Base-by-base conservation (phyloP, 768 basidiomycete species). In the Rhodosporidiobolus odoratus region DNA sequence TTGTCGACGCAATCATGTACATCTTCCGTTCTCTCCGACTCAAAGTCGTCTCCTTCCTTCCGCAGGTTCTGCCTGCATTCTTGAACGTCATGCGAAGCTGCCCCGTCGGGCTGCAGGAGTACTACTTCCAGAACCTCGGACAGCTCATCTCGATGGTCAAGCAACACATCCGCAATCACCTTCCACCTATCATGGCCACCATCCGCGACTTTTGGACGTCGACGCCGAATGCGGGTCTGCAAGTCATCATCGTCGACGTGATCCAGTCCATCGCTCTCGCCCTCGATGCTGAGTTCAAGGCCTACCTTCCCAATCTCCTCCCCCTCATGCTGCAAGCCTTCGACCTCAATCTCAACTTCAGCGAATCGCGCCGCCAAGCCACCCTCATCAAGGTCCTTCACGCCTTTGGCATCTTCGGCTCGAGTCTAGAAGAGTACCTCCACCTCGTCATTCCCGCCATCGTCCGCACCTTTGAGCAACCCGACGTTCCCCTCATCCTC, bases 11-110 rank as follows among this genome's bases (percentile, higher is more conserved):
- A 2, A 89, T 99, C 75, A 97, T 98, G 92, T 89, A 92, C 56
- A 98, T 99, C 70, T 99, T 98, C 85, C 93, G 94, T 80, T 96
- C 93, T 0, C 94, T 98, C 78, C 93, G 95, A 21, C 81, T 98
- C 78, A 93, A 94, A 83, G 96, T 92, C 79, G 93, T 95, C 27
- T 86, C 90, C 3, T 98, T 97, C 81, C 81, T 99, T 34, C 91
- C 95, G 53, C 93, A 96, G 83, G 95, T 99, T 75, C 89, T 99
- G 37, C 96, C 96, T 3, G 95, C 94, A 1, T 96, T 98, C 81
- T 86, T 95, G 17, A 82, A 84, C 30, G 94, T 97, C 35, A 91
- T 93, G 23, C 86, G 90, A 27, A 86, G 85, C 15, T 80, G 80
- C 30, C 89, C 91, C 16, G 85, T 88, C 1, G 87, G 90, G 23